These are phyloP conservation scores for Sporisorium exsertum DNA, from an alignment of 1,284 basidiomycete species.

Conservation along the genomic window DNA sequence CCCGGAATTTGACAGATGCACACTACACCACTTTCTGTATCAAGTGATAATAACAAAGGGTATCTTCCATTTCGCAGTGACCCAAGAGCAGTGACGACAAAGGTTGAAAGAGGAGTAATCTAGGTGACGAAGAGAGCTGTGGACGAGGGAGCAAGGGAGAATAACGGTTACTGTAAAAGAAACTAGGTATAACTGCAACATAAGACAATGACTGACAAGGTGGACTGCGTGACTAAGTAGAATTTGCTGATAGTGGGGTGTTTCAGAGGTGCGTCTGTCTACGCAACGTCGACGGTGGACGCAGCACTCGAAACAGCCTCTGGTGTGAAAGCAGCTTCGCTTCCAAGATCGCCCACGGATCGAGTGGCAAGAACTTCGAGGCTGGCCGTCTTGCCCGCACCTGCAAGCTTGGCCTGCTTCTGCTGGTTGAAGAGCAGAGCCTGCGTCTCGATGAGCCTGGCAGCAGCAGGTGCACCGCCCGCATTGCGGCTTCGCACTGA, in stretches of 20 bases:
- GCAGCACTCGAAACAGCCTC: conserved; percentile 14
- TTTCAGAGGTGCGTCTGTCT: not conserved
- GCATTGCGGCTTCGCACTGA: conserved; percentile 43
- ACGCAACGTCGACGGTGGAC: conserved; percentile 13
- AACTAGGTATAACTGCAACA: too few relatives aligned
- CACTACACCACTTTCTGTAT: too few relatives aligned
- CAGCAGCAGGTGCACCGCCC: conserved; percentile 52
- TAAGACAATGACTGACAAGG: not conserved
- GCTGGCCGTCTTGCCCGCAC: not conserved
- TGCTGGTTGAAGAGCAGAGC: conserved; percentile 31
- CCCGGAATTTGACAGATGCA: not conserved
- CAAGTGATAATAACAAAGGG: not conserved
- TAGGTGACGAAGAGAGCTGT: not conserved
- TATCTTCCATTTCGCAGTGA: not conserved
- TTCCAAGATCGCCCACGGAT: not conserved
- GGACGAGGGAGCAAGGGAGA: too few relatives aligned
- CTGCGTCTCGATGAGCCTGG: conserved; percentile 48
- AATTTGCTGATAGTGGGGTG: too few relatives aligned
- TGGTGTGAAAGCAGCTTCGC: conserved; percentile 7
- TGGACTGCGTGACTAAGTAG: not conserved
- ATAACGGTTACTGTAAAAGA: too few relatives aligned
- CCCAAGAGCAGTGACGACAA: not conserved
- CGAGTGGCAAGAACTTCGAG: not conserved
- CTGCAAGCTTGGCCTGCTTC: conserved; percentile 11
- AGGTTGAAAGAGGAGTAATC: not conserved